phyloP scores from a whole-genome alignment of 2,329 filamentous ascomycete genomes.

The Grosmannia serpens region DNA sequence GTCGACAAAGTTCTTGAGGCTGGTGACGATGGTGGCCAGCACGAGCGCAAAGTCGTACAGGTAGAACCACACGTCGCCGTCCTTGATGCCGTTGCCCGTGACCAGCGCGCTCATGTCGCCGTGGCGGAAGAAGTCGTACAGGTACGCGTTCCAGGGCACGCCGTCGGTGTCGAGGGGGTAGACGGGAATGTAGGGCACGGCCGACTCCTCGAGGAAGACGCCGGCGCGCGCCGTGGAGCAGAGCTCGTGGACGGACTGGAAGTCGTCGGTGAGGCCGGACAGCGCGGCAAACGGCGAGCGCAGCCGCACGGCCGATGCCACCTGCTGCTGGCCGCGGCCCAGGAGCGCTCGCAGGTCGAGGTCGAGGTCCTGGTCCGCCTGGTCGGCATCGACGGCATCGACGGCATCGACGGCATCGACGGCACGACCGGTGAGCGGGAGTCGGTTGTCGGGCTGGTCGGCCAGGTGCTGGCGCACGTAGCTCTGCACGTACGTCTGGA shows the following conservation, averaged over 20 bases:
- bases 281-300: slow-evolving; percentile 62
- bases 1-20: background rate
- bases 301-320: slow-evolving; percentile 19
- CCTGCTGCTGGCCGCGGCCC: too few species aligned
- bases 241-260: slow-evolving; percentile 54
- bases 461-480: slow-evolving; percentile 54
- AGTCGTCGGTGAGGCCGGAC: slow-evolving; percentile 55
- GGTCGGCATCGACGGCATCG: too few species aligned
- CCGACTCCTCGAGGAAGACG: slow-evolving; percentile 64
- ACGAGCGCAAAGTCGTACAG: slow-evolving; percentile 49
- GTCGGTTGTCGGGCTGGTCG: slow-evolving; percentile 11
- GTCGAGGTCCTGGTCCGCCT: too few species aligned
- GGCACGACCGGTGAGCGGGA: background rate
- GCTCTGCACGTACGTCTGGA: slow-evolving; percentile 56
- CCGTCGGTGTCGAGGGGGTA: slow-evolving; percentile 40
- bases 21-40: slow-evolving; percentile 49
- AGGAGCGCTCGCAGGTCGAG: too few species aligned
- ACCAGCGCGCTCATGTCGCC: slow-evolving; percentile 51
- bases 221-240: slow-evolving; percentile 53
- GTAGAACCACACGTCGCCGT: slow-evolving; percentile 59
- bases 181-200: slow-evolving; percentile 57
- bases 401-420: too few species aligned
- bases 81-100: slow-evolving; percentile 53
- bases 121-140: slow-evolving; percentile 69
- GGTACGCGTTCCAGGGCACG: slow-evolving; percentile 50